A percentile compares a stretch with the other conserved stretches of the same genome.
Conservation (phyloP, 2,329 filamentous ascomycete genomes). For the Fusarium anthophilum region DNA sequence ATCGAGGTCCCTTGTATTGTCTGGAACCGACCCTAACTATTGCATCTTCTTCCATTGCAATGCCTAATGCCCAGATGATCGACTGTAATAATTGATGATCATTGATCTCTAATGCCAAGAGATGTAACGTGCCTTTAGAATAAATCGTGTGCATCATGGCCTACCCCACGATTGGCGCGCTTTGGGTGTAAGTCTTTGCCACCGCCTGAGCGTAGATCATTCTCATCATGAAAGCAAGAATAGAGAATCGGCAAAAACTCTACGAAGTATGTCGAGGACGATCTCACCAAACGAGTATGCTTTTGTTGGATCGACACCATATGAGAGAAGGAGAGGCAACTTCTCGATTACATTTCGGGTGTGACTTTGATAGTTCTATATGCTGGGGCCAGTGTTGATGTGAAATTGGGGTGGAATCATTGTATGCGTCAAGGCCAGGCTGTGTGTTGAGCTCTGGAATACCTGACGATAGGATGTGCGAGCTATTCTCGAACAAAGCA, state of each 20-base stretch:
- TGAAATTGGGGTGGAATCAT: too few species aligned
- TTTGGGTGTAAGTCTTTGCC: slow-evolving; percentile 1
- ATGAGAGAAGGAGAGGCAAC: neutral
- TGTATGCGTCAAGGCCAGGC: neutral
- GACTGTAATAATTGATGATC: neutral
- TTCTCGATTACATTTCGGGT: neutral
- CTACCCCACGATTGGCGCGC: slow-evolving; percentile 3
- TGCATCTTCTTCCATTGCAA: neutral
- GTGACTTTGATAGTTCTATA: neutral
- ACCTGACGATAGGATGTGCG: neutral
- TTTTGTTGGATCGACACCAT: neutral
- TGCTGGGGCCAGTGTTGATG: too few species aligned
- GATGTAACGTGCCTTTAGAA: slow-evolving; percentile 4
- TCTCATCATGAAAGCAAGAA: neutral
- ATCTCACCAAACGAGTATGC: neutral
- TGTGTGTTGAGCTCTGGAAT: neutral
- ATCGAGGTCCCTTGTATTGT: neutral
- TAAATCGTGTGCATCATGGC: neutral
- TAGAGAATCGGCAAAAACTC: neutral
- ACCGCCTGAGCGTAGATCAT: neutral
- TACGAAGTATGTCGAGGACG: neutral
- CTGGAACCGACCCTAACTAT: neutral
- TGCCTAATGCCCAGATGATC: neutral
- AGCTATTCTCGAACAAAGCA: neutral
- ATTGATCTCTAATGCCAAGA: neutral